Evolutionary conservation across 208 protist genomes (phyloP).

Genomic region (Acanthamoeba healyi): DNA sequence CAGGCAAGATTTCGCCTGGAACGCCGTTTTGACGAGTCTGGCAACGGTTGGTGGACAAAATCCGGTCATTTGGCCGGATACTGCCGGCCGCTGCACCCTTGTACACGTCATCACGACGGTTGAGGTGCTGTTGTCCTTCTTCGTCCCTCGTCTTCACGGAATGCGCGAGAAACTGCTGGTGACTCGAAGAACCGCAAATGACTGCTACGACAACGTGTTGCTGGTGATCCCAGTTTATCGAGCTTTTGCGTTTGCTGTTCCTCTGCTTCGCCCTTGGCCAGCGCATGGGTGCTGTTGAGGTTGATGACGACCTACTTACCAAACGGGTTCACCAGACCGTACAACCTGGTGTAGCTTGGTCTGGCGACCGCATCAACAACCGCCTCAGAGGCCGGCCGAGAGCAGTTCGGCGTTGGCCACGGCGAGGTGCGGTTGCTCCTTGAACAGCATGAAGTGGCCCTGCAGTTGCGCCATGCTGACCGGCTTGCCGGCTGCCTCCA

Average conservation of each 20-base stretch:
- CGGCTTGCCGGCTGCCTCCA: conserved; percentile 80
- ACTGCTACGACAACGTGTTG: too few species aligned
- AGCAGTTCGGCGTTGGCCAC: conserved; percentile 79
- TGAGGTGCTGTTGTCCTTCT: not conserved
- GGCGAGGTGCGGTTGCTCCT: conserved; percentile 89
- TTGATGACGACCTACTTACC: not conserved
- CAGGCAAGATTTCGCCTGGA: not conserved
- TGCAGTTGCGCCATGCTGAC: conserved; percentile 95
- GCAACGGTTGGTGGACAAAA: not conserved
- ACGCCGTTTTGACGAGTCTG: not conserved
- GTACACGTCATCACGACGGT: not conserved
- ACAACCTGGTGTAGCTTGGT: too few species aligned
- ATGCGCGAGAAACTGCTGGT: not conserved
- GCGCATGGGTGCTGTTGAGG: not conserved
- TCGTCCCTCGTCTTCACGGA: not conserved
- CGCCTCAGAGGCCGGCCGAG: not conserved
- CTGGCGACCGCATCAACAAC: too few species aligned
- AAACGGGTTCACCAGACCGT: too few species aligned
- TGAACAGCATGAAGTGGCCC: conserved; percentile 95
- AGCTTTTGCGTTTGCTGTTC: not conserved
- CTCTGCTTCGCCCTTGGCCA: not conserved
- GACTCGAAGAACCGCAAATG: not conserved
- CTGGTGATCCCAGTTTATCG: not conserved
- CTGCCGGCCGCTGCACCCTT: not conserved
- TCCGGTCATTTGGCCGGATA: not conserved